Evolutionary conservation across 805 yeast species (phyloP).

Genomic region (Nakazawaea anatomiae): DNA sequence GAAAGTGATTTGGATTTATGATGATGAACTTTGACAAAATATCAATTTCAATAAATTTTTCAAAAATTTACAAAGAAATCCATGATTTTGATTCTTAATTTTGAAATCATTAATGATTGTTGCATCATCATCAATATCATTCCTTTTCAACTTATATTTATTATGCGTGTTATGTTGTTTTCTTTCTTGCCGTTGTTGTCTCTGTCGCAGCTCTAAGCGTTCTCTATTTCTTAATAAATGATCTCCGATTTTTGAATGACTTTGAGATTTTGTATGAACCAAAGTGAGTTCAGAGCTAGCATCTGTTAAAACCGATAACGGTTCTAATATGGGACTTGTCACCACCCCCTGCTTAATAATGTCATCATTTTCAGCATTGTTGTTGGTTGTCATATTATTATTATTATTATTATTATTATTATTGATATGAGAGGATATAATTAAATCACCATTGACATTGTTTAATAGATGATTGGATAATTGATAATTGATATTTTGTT

Average conservation of each 20-base stretch:
- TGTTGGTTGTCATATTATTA: not conserved
- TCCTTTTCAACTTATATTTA: not conserved
- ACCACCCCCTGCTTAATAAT: not conserved
- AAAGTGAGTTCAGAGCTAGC: not conserved
- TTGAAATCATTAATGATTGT: not conserved
- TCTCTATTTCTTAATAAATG: not conserved
- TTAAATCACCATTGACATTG: constrained; percentile 2
- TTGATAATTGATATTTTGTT: constrained; percentile 1
- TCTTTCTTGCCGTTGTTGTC: not conserved
- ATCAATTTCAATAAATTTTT: not conserved
- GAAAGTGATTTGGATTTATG: constrained; percentile 34
- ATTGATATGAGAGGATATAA: not conserved
- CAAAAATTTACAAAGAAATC: not conserved
- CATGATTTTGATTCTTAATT: not conserved
- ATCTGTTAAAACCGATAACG: not conserved
- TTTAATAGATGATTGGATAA: constrained; percentile 1
- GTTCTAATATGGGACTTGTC: not conserved
- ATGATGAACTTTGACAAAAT: constrained; percentile 6
- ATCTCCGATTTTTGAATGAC: not conserved
- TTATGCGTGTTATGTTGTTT: not conserved
- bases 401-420: no score
- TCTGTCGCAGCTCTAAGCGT: not conserved
- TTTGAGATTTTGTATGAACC: not conserved
- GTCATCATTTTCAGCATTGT: not conserved
- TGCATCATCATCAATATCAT: not conserved